Evolutionary conservation across 1,284 basidiomycete genomes (phyloP), one percentile per base, ranked within the genome.

Genomic region (Cutaneotrichosporon sp.): DNA sequence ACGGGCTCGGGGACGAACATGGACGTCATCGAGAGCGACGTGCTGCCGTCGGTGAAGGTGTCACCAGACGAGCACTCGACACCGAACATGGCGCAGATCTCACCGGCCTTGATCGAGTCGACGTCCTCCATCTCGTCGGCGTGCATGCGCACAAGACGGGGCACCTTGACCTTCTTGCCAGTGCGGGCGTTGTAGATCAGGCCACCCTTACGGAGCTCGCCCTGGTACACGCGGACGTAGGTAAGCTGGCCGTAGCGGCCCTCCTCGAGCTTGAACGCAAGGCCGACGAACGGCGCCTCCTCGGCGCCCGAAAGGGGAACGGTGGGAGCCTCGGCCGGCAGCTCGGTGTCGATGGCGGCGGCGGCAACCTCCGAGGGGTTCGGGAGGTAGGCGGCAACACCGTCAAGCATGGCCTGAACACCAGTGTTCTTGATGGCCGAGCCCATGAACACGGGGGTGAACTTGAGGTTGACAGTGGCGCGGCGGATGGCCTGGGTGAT

Each of bases 61-160:
- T 99, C 97, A 42, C 97, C 97, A 18, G 92, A 93, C 0, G 95
- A 94, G 79, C 97, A 99, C 70, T 99, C 97, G 54, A 99, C 94
- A 74, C 97, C 97, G 71, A 99, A 99, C 81, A 97, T 98, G 57
- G 97, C 97, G 76, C 97, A 99, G 68, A 99, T 99, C 83, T 99
- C 97, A 59, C 97, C 97, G n/a, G 95, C 92, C 0, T 92, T 92
- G 69, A 99, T 91, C 42, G 87, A 86, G 50, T 95, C 90, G 62
- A 99, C 90, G 72, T 99, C 97, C 88, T 99, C 97, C 97, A 99
- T 98, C 81, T 99, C 95, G 74, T 99, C 92, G 77, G 89, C 89
- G 81, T 99, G 97, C 97, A 99, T 97, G 63, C 95, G 86, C 63
- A 98, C 97, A 65, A 99, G 82, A 53, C 95, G 86, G 9, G 95